Conservation (phyloP, 2,329 filamentous ascomycete genomes). For the Fusarium oxysporum region DNA sequence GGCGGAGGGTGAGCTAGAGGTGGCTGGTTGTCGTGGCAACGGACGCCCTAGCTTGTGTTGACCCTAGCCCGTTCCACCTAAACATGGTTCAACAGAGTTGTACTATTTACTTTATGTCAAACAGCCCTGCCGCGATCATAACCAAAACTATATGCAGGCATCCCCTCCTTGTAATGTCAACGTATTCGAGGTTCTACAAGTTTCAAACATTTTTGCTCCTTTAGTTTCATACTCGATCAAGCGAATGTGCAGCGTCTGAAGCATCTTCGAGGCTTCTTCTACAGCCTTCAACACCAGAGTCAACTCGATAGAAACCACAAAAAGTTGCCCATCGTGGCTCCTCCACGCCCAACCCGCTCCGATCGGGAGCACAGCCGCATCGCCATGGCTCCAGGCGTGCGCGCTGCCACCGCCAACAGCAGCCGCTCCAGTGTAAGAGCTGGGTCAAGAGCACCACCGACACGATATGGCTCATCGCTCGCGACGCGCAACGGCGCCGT, state of each 20-base stretch:
- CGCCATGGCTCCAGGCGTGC: constrained; percentile 49
- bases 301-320: constrained; percentile 17
- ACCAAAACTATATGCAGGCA: constrained; percentile 27
- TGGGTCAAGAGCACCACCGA: constrained; percentile 40
- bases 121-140: constrained; percentile 33
- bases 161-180: constrained; percentile 39
- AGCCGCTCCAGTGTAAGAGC: constrained; percentile 43
- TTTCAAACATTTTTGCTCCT: constrained; percentile 17
- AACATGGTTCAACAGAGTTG: constrained; percentile 29
- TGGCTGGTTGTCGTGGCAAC: constrained; percentile 41
- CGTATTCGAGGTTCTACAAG: constrained; percentile 16
- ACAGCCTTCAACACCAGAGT: constrained; percentile 9
- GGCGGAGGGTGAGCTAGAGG: not conserved
- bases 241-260: constrained; percentile 14
- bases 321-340: constrained; percentile 49
- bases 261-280: not conserved
- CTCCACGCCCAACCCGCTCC: constrained; percentile 52
- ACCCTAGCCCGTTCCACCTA: constrained; percentile 15
- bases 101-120: constrained; percentile 40
- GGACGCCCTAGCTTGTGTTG: constrained; percentile 33
- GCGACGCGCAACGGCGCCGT: constrained; percentile 57
- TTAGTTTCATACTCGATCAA: not conserved
- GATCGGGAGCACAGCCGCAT: constrained; percentile 53
- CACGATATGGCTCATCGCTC: constrained; percentile 41
- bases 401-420: constrained; percentile 37